Base-by-base conservation (phyloP, 768 basidiomycete genomes). In the Mycena haematopus region DNA sequence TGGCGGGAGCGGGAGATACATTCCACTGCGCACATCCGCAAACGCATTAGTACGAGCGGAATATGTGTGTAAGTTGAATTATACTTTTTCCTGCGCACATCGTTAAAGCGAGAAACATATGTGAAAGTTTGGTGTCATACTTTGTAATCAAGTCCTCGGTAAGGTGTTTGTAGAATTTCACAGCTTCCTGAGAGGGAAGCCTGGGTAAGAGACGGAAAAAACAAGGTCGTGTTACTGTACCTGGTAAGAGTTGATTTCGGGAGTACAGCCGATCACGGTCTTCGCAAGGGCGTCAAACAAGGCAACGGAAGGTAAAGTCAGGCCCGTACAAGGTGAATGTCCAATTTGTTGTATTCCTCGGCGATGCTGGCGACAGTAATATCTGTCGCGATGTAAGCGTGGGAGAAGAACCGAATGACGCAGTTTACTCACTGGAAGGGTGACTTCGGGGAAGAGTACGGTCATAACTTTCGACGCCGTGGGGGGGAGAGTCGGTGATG, bases 401-500 rank as follows among this genome's bases (percentile, higher is more conserved):
- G 35, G 36, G 33, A 36, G 36, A 58, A 42, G 35, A 49, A 47
- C 31, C 47, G 47, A 33, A 58, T 50, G 46, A 40, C 49, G 25
- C 56, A 29, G 42, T 57, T 51, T 56, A 45, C 60, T 62, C 60
- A 56, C 60, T 53, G 29, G 29, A 22, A 25, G 58, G 63, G 53
- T 56, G 54, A 56, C 59, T 52, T 36, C 46, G 19, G 38, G 58
- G 63, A 55, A 59, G 31, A 36, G 17, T 58, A 49, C 49, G 42
- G 49, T 63, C 52, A 42, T 47, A n/a, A n/a, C n/a, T n/a, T n/a
- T n/a, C 56, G 52, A 83, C 78, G 17, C 82, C 83, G 70, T 84
- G 83, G 6, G 82, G 81, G 21, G 83, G 83, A 6, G 83, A 81
- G 70, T 84, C 83, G 6, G 83, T 80, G 51, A 84, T 76, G 47